Evolutionary conservation across 176 grass and related monocot genomes (phyloP).

Genomic region (Eragrostis curvula): DNA sequence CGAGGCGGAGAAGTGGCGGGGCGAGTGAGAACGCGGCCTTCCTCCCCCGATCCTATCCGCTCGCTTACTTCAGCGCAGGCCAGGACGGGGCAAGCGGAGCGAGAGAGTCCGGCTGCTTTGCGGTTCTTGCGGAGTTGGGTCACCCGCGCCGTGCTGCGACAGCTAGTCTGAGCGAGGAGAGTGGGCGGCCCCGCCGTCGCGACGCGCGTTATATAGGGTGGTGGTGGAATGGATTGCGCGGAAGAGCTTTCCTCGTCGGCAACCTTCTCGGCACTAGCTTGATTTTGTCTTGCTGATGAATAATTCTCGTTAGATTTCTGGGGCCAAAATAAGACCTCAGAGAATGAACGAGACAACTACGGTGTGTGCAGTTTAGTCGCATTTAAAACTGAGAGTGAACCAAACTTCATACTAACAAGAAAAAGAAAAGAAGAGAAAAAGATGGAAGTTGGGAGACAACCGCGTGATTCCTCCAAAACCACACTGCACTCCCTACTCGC

Average conservation of each 20-base stretch:
- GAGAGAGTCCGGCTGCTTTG: neutral
- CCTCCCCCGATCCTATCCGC: neutral
- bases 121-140: neutral
- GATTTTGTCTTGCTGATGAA: too few relatives aligned
- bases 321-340: too few relatives aligned
- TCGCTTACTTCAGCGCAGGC: constrained; percentile 23
- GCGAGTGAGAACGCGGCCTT: constrained; percentile 17
- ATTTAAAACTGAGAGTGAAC: too few relatives aligned
- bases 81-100: neutral
- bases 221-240: neutral
- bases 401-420: too few relatives aligned
- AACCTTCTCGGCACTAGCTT: neutral
- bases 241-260: neutral
- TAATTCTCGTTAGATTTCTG: too few relatives aligned
- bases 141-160: neutral
- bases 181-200: constrained; percentile 11
- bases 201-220: constrained; percentile 31
- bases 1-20: neutral
- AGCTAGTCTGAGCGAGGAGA: neutral
- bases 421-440: too few relatives aligned
- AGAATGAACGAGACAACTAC: too few relatives aligned
- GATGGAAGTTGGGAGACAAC: too few relatives aligned
- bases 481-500: too few relatives aligned
- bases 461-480: too few relatives aligned
- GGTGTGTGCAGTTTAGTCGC: too few relatives aligned